Percentiles rank a stretch among this genome's conserved stretches.
These are phyloP conservation scores for Ramaria sp. DNA, from an alignment of 768 basidiomycete genomes.

Conservation along the genomic window DNA sequence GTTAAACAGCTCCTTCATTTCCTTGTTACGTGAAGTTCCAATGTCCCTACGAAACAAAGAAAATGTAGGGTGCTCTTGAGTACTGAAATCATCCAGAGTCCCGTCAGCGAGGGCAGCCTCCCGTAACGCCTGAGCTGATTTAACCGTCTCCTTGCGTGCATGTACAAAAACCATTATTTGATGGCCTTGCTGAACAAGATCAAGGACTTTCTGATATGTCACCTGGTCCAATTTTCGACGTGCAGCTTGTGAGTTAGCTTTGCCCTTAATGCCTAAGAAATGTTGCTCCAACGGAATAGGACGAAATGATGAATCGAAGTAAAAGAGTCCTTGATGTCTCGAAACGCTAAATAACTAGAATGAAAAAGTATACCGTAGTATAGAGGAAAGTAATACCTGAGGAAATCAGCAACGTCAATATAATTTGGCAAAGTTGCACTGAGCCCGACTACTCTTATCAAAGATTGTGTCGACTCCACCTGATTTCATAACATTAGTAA, in stretches of 20 bases:
- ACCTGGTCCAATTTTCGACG: conserved; percentile 81
- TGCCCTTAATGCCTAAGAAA: conserved; percentile 89
- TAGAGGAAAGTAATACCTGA: conserved; percentile 42
- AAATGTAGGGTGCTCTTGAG: conserved; percentile 71
- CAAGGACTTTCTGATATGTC: conserved; percentile 83
- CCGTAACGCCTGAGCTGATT: conserved; percentile 69
- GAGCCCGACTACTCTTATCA: conserved; percentile 92
- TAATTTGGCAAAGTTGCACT: conserved; percentile 98
- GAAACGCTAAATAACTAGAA: conserved; percentile 53
- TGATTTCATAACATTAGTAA: not conserved
- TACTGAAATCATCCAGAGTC: conserved; percentile 65
- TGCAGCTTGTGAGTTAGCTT: conserved; percentile 59
- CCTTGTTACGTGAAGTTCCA: conserved; percentile 78
- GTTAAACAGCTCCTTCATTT: conserved; percentile 93
- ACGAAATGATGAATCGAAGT: conserved; percentile 94
- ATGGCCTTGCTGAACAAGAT: conserved; percentile 82
- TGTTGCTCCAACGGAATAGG: conserved; percentile 96
- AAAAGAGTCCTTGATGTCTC: conserved; percentile 79
- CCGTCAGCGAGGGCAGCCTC: conserved; percentile 70
- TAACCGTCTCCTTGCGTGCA: conserved; percentile 95
- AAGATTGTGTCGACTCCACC: conserved; percentile 94
- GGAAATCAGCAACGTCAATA: conserved; percentile 88
- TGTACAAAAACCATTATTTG: conserved; percentile 99
- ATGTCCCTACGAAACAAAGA: conserved; percentile 67
- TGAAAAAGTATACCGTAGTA: not conserved